A percentile compares a stretch with the other conserved stretches of the same genome.
Conservation (phyloP, 2,329 filamentous ascomycete species). For the Pseudogymnoascus sp. region DNA sequence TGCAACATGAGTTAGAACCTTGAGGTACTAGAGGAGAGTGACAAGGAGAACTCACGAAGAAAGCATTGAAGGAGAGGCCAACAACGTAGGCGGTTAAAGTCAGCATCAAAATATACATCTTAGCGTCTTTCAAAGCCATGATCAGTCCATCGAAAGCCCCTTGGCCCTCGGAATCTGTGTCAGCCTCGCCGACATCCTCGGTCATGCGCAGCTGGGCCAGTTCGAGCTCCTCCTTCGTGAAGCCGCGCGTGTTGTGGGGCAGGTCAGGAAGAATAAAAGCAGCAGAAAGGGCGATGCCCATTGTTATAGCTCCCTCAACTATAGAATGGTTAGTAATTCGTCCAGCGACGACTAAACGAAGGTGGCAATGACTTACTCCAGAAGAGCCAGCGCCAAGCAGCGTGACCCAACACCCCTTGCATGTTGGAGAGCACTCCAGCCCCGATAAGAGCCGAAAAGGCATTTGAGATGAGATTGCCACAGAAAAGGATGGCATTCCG, state of each 20-base stretch:
- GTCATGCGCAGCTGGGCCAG: slow-evolving; percentile 47
- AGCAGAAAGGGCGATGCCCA: slow-evolving; percentile 38
- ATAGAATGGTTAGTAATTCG: slow-evolving; percentile 35
- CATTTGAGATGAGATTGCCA: slow-evolving; percentile 51
- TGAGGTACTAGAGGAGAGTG: background rate
- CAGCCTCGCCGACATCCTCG: slow-evolving; percentile 49
- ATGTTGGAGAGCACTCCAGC: slow-evolving; percentile 52
- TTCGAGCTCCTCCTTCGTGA: slow-evolving; percentile 48
- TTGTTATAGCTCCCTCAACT: slow-evolving; percentile 46
- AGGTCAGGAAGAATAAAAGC: slow-evolving; percentile 45
- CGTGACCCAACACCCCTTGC: slow-evolving; percentile 44
- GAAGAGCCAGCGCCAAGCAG: slow-evolving; percentile 55
- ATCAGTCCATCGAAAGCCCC: slow-evolving; percentile 44
- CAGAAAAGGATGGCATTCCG: slow-evolving; percentile 51
- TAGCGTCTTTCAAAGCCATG: slow-evolving; percentile 51
- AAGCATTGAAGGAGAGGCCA: slow-evolving; percentile 49
- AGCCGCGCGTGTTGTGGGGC: slow-evolving; percentile 47
- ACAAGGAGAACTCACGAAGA: slow-evolving; percentile 36
- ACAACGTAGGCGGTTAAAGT: slow-evolving; percentile 54
- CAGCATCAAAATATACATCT: slow-evolving; percentile 57
- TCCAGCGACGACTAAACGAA: slow-evolving; percentile 8
- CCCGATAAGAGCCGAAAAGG: slow-evolving; percentile 50
- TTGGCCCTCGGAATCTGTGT: slow-evolving; percentile 42
- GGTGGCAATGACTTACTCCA: slow-evolving; percentile 29
- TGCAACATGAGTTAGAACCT: background rate